Evolutionary conservation across 73 alveolate species (phyloP), one percentile per base, ranked within the genome.

Genomic region (Loxodes magnus): DNA sequence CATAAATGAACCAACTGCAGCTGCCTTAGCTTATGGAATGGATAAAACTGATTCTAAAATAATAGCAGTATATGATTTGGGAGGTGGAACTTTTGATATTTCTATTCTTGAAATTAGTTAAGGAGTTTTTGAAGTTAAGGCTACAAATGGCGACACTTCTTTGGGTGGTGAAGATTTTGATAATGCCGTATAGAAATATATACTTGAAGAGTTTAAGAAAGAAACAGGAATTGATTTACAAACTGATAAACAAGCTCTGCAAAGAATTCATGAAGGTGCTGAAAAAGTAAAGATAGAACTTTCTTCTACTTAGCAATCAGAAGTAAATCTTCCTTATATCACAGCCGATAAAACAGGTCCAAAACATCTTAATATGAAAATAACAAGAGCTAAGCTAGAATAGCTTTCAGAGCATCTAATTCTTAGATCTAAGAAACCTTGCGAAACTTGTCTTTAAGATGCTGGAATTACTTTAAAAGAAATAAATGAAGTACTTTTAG

Each of bases 1-100:
- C 62, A 92, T 95, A 72, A 95, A 95, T 84, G 99, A 95, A 74
- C 99, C 99, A n/a, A 93, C 99, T 3, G 98, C 98, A 46, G 99
- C 99, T 16, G 97, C 99, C 35, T 79, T 93, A 49, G 97, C 98
- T 23, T 81, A 77, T 68, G 97, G 96, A 19, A 76, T 92, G 41
- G 98, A 93, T 68, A 80, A 74, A 76, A 82, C 94, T 25, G 96
- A 73, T 22, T 90, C 79, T 26, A 79, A 92, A 74, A 64, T 77
- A 38, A 79, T 94, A 22, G 91, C 94, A 37, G 98, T 94, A 50
- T 94, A 76, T 64, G 99, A 94, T 55, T 74, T 94, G 36, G 99
- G 99, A 28, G 99, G 99, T 38, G 99, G 99, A 30, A 90, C 98
- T 19, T 46, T 20, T n/a, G 53, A 23, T 86, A 89, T 86, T 51